Evolutionary conservation across 495 filamentous ascomycete genomes (phyloP).

Genomic region (Neurospora tetraspora): DNA sequence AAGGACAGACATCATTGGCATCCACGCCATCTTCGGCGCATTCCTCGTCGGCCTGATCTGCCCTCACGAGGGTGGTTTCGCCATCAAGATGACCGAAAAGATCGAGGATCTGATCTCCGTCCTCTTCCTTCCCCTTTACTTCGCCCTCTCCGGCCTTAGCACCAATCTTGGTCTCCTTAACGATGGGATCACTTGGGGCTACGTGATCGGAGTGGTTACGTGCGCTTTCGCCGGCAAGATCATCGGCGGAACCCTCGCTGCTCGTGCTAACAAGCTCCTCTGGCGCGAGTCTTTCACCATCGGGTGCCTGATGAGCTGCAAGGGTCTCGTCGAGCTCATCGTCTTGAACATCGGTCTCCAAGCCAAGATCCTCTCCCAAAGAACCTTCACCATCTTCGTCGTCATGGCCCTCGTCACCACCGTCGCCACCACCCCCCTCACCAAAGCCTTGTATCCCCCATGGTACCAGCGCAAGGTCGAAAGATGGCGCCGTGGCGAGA

Average conservation of each 20-base stretch:
- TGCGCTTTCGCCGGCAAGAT: constrained; percentile 86
- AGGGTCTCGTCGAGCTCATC: constrained; percentile 91
- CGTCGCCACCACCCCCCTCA: constrained; percentile 80
- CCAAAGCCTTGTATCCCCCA: constrained; percentile 65
- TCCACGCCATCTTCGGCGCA: constrained; percentile 78
- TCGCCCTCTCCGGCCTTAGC: constrained; percentile 81
- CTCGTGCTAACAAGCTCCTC: constrained; percentile 63
- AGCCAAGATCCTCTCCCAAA: constrained; percentile 75
- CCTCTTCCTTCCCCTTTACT: constrained; percentile 91
- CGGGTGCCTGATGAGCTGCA: constrained; percentile 93
- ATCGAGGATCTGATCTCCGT: constrained; percentile 85
- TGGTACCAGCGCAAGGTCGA: constrained; percentile 90
- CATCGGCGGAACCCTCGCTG: constrained; percentile 72
- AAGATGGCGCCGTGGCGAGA: constrained; percentile 83
- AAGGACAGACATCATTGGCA: constrained; percentile 60
- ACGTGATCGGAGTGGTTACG: constrained; percentile 74
- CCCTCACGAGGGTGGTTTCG: constrained; percentile 89
- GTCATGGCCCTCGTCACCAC: constrained; percentile 94
- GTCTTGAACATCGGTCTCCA: constrained; percentile 92
- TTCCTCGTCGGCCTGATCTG: constrained; percentile 89
- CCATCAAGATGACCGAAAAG: constrained; percentile 91
- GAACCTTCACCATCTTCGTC: constrained; percentile 97
- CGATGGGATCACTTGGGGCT: constrained; percentile 79
- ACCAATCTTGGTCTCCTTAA: constrained; percentile 84
- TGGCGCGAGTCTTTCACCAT: constrained; percentile 94